phyloP scores from a whole-genome alignment of 306 rosid genomes.

The Corylus avellana region DNA sequence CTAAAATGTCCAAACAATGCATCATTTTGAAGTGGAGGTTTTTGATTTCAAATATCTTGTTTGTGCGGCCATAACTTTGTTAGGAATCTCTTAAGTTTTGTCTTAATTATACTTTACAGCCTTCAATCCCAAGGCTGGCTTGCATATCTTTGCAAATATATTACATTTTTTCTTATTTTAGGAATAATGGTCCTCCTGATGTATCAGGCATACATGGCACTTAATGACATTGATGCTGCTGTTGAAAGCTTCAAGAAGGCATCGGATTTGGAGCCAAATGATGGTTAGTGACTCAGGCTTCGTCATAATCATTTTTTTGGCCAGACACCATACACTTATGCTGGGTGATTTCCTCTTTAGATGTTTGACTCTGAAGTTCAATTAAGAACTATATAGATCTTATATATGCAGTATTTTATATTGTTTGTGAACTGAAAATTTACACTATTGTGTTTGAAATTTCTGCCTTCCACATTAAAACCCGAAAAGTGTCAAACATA shows the following conservation, averaged over 20 bases:
- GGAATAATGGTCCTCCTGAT: constrained; percentile 23
- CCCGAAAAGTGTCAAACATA: no score
- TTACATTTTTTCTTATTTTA: constrained; percentile 17
- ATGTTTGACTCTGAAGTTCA: background rate
- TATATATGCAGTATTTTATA: background rate
- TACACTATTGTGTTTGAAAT: background rate
- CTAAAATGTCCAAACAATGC: background rate
- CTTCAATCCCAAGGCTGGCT: constrained; percentile 14
- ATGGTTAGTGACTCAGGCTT: constrained; percentile 48
- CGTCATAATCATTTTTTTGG: background rate
- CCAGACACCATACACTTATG: background rate
- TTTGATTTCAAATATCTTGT: constrained; percentile 4
- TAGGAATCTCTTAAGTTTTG: background rate
- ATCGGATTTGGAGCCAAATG: constrained; percentile 77
- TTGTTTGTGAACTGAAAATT: background rate
- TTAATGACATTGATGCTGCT: constrained; percentile 82
- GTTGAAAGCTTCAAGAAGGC: constrained; percentile 84
- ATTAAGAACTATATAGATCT: background rate
- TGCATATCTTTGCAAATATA: constrained; percentile 10
- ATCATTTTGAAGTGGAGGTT: background rate
- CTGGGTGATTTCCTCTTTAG: background rate
- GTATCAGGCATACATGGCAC: constrained; percentile 75
- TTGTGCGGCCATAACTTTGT: background rate
- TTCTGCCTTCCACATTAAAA: background rate
- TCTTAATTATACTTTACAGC: background rate